phyloP scores from a whole-genome alignment of 2,329 filamentous ascomycete genomes.

The Gremmenia infestans region DNA sequence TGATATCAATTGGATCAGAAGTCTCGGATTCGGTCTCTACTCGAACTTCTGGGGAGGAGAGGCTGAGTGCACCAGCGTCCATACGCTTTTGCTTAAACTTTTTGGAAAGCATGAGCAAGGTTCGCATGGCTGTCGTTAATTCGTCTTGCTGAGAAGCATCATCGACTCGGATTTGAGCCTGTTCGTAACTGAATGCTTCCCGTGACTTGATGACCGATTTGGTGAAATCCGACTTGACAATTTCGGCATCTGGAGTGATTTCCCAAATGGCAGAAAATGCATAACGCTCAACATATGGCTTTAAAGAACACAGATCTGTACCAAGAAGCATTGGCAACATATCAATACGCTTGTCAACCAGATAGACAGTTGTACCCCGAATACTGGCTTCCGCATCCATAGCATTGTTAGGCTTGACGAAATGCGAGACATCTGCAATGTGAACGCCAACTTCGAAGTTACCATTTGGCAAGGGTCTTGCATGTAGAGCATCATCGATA shows the following conservation, averaged over 20 bases:
- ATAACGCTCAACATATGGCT: constrained; percentile 93
- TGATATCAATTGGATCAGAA: constrained; percentile 91
- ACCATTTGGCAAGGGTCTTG: constrained; percentile 77
- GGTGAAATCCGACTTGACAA: constrained; percentile 81
- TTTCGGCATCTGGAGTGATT: constrained; percentile 75
- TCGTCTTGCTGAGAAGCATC: constrained; percentile 83
- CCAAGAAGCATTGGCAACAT: constrained; percentile 97
- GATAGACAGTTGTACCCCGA: constrained; percentile 91
- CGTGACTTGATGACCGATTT: constrained; percentile 97
- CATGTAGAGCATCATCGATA: constrained; percentile 95
- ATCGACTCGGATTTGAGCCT: constrained; percentile 90
- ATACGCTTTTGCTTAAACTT: constrained; percentile 93
- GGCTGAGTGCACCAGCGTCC: constrained; percentile 89
- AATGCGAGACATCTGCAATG: constrained; percentile 98
- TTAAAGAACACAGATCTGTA: constrained; percentile 92
- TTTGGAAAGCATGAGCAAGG: constrained; percentile 81
- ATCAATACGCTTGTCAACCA: constrained; percentile 98
- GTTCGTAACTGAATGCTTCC: constrained; percentile 96
- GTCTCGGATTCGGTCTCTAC: constrained; percentile 94
- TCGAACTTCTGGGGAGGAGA: constrained; percentile 96
- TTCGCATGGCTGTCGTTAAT: constrained; percentile 83
- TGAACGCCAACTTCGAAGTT: constrained; percentile 96
- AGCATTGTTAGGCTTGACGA: constrained; percentile 92
- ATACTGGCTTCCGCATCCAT: constrained; percentile 96
- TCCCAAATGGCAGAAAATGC: constrained; percentile 89